Conservation (phyloP, 192 early-diverging fungal species). For the Coemansia sp. region DNA sequence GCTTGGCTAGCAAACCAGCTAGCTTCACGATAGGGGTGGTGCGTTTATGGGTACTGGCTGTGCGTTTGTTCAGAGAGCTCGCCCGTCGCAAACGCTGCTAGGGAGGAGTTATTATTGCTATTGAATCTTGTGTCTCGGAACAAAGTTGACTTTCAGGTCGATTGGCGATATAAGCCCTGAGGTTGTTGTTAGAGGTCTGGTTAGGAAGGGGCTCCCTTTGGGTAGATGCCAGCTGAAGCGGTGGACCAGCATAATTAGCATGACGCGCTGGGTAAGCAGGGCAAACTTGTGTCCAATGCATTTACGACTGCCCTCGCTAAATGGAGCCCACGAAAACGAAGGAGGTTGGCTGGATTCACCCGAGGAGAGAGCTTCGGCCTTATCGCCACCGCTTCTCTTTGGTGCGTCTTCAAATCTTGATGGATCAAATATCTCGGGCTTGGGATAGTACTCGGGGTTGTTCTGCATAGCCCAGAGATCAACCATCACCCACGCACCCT, state of each 20-base stretch:
- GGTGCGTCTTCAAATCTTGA: conserved; percentile 49
- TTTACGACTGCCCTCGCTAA: conserved; percentile 58
- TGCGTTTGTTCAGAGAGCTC: too few species aligned
- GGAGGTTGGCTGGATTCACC: background rate
- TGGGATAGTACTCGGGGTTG: conserved; percentile 48
- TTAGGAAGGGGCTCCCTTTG: conserved; percentile 35
- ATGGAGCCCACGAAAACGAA: conserved; percentile 59
- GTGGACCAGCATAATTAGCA: conserved; percentile 56
- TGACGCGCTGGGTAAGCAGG: conserved; percentile 60
- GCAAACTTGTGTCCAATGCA: conserved; percentile 65
- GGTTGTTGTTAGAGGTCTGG: conserved; percentile 27
- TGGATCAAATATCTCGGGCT: conserved; percentile 57
- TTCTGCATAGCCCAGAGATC: conserved; percentile 61
- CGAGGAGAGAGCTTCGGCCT: background rate
- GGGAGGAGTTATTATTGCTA: background rate
- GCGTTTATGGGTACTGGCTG: background rate
- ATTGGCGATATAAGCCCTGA: conserved; percentile 48
- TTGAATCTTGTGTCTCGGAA: conserved; percentile 11
- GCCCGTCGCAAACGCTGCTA: too few species aligned
- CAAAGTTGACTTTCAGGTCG: conserved; percentile 33
- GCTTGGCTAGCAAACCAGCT: too few species aligned
- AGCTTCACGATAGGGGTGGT: background rate
- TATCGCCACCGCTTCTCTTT: background rate
- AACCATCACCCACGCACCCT: conserved; percentile 55
- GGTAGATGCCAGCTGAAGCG: conserved; percentile 50